phyloP scores from a whole-genome alignment of 768 basidiomycete genomes.

The Rickenella mellea region DNA sequence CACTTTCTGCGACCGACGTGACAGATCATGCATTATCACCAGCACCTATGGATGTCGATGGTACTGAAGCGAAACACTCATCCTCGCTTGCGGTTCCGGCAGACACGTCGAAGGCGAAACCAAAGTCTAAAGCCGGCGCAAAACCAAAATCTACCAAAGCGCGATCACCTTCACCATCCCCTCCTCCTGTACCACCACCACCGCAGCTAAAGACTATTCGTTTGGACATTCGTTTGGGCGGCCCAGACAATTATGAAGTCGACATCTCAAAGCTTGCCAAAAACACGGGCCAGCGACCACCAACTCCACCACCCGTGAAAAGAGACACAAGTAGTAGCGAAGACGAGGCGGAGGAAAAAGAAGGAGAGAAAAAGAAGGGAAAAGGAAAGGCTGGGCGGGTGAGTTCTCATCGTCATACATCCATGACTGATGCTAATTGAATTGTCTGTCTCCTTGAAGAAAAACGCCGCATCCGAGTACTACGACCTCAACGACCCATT shows the following conservation, averaged over 20 bases:
- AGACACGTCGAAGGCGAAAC: too few relatives aligned
- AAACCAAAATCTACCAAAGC: slow-evolving; percentile 47
- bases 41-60: too few relatives aligned
- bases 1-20: too few relatives aligned
- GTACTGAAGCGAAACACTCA: too few relatives aligned
- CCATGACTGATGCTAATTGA: slow-evolving; percentile 19
- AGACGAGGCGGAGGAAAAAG: slow-evolving; percentile 31
- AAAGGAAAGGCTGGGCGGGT: slow-evolving; percentile 3
- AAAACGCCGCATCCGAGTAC: slow-evolving; percentile 54
- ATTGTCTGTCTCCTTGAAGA: too few relatives aligned
- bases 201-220: slow-evolving; percentile 56
- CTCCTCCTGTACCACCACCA: slow-evolving; percentile 33
- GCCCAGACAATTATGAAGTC: slow-evolving; percentile 67
- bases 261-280: slow-evolving; percentile 51
- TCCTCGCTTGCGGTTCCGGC: too few relatives aligned
- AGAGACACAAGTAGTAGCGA: slow-evolving; percentile 50
- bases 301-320: slow-evolving; percentile 40
- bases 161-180: slow-evolving; percentile 50
- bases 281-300: slow-evolving; percentile 53
- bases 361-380: slow-evolving; percentile 14
- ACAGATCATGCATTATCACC: too few relatives aligned
- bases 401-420: not conserved
- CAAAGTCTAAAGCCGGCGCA: too few relatives aligned
- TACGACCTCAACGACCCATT: slow-evolving; percentile 92
- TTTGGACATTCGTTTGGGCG: slow-evolving; percentile 60